Evolutionary conservation across 116 monocot genomes (phyloP).

Genomic region (Phalaenopsis hybrid): DNA sequence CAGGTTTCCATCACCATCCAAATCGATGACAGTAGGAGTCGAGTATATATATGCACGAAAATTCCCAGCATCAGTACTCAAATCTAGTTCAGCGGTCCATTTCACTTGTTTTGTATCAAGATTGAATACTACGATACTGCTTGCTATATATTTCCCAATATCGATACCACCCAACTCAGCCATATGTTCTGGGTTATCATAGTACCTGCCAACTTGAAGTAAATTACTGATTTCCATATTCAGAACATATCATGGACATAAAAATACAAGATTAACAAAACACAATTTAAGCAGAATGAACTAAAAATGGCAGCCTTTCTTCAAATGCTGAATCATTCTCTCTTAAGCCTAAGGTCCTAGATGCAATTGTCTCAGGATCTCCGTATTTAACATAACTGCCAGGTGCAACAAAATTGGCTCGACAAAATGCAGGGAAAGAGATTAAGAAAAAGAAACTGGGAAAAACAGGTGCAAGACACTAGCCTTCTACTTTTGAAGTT

Average conservation of each 20-base stretch:
- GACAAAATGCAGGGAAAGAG: not conserved
- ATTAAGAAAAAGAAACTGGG: not conserved
- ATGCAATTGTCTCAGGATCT: not conserved
- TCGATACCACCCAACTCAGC: conserved; percentile 75
- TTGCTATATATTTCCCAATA: conserved; percentile 88
- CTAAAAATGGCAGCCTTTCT: not conserved
- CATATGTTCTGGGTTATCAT: conserved; percentile 69
- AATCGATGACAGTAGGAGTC: conserved; percentile 87
- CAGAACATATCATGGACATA: not conserved
- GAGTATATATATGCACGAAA: conserved; percentile 80
- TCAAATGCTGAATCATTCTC: not conserved
- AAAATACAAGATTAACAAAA: not conserved
- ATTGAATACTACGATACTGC: conserved; percentile 96
- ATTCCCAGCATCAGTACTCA: conserved; percentile 67
- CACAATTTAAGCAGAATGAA: not conserved
- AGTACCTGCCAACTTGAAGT: conserved; percentile 62
- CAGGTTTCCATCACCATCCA: conserved; percentile 96
- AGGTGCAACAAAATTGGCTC: not conserved
- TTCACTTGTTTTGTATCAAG: conserved; percentile 95
- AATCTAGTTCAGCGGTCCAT: conserved; percentile 81
- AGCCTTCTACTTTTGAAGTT: not conserved
- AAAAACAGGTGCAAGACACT: not conserved
- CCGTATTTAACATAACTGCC: not conserved
- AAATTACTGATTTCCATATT: conserved; percentile 1
- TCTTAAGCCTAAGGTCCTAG: not conserved